Base-by-base conservation (phyloP, 2,329 filamentous ascomycete genomes). In the Cercospora sp. region DNA sequence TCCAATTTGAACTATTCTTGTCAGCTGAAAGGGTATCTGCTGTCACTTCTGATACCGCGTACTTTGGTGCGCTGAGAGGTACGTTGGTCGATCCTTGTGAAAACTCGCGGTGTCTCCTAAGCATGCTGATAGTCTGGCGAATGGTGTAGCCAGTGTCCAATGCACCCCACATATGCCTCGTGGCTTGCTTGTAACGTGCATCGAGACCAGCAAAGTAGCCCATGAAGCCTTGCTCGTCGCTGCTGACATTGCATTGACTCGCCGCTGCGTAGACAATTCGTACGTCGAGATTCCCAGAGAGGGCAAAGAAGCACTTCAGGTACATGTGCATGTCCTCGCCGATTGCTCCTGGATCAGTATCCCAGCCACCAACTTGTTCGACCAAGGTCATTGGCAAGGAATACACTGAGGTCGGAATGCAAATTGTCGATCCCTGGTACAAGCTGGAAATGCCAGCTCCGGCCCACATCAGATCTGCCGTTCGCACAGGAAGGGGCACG, bases 291-390 rank as follows among this genome's bases (percentile, higher is more conserved):
- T 91, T 88, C 3, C 90, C 90, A 69, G 90, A 90, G 18, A 91
- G 84, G 0, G 89, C 88, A 71, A 92, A 92, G 81, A 92, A 92
- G 77, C 89, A 91, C 82, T 92, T 92, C 70, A 92, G 83, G 75
- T 90, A 90, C 90, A 92, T 92, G 80, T 92, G 90, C 75, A 92
- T 79, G 75, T 92, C 90, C 78, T 92, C 90, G 53, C 90, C 90
- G 72, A 92, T 92, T 20, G 90, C 89, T 69, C 91, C 89, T 1
- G 87, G 84, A 62, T 87, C 89, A 64, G 87, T 86, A 75, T 92
- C 90, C 90, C 90, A 92, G 28, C 90, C 90, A 9, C 89, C 88
- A 31, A 91, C 90, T 30, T 86, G 84, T 73, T 91, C 89, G 48
- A 90, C 86, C 16, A 92, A 80, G 57, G 86, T 84, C 48, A 92